Evolutionary conservation across 2,329 filamentous ascomycete species (phyloP), one percentile per base, ranked within the genome.

Genomic region (Cladophialophora carrionii): DNA sequence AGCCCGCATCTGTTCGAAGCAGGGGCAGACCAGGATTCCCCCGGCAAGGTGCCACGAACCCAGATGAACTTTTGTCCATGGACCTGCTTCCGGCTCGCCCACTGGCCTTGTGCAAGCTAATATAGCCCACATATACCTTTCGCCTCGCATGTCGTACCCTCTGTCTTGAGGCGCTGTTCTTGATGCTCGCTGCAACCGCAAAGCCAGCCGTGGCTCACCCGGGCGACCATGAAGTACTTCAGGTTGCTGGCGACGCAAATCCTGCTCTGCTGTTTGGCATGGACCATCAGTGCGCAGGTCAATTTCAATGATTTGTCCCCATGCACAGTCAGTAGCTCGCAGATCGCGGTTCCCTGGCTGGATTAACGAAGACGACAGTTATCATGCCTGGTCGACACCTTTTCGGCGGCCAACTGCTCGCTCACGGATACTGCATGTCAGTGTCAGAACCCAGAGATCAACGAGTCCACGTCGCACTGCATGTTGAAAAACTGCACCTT

Each of bases 331-430:
- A 10, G 24, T 51, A 51, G 2, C 17, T 12, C 26, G 22, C n/a
- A 6, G 17, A 8, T 26, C 48, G 2, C 22, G 4, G 17, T 8
- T 14, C 20, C 0, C 8, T 2, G 24, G 22, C 24, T 46, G 31
- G 3, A 49, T n/a, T 54, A 41, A 46, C 29, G 12, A 49, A 26
- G 22, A 48, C 7, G 20, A 34, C 51, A 26, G 49, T 46, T 60
- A 37, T 49, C 9, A n/a, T n/a, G 24, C 24, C 34, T 52, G 20
- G 32, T 43, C 58, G 52, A 51, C n/a, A 61, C 49, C 26, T 61
- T 37, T 54, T 31, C 48, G 53, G 34, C 37, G 60, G 73, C 34
- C 73, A 76, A 66, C 72, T 72, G 59, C 69, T 74, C 48, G 48
- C 48, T 51, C 24, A 51, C 48, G 8, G 17, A 26, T 9, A 51